These are phyloP conservation scores for Amyloporia xantha DNA, from an alignment of 768 basidiomycete species.

Conservation along the genomic window DNA sequence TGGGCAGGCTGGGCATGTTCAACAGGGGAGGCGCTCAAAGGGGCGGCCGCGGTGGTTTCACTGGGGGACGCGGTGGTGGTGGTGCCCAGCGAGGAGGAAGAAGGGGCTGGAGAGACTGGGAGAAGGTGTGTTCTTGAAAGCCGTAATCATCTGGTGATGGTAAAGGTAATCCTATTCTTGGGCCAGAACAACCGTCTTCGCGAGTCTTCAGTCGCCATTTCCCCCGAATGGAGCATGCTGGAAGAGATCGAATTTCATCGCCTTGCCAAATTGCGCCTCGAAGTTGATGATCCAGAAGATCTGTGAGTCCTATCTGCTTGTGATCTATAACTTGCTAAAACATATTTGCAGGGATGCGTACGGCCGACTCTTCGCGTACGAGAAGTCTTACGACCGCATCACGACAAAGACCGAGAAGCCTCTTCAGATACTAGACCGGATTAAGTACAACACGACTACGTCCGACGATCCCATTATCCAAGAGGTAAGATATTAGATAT, in stretches of 20 bases:
- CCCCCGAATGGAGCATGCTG: constrained; percentile 87
- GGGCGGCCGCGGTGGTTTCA: constrained; percentile 32
- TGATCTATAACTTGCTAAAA: not conserved
- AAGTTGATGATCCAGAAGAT: constrained; percentile 88
- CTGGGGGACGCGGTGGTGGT: constrained; percentile 49
- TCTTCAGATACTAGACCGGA: constrained; percentile 87
- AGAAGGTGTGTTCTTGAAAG: constrained; percentile 68
- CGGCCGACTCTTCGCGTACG: constrained; percentile 88
- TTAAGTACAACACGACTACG: constrained; percentile 96
- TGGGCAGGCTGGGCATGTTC: constrained; percentile 29
- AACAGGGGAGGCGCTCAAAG: constrained; percentile 35
- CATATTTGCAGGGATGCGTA: constrained; percentile 58
- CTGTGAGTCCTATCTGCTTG: constrained; percentile 50
- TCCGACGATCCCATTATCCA: constrained; percentile 97
- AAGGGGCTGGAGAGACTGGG: constrained; percentile 89
- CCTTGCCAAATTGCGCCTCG: constrained; percentile 84
- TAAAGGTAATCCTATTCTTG: not conserved
- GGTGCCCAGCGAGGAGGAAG: constrained; percentile 48
- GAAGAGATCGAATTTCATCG: constrained; percentile 98
- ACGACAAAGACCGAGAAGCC: constrained; percentile 90
- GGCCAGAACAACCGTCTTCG: constrained; percentile 45
- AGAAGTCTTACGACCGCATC: constrained; percentile 91
- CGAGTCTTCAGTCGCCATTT: constrained; percentile 91
- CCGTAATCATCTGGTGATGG: not conserved
- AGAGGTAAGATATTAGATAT: constrained; percentile 49